A percentile compares a stretch with the other conserved stretches of the same genome.
These are phyloP conservation scores for Zoysia matrella DNA, from an alignment of 202 grass and related monocot species.

Conservation along the genomic window DNA sequence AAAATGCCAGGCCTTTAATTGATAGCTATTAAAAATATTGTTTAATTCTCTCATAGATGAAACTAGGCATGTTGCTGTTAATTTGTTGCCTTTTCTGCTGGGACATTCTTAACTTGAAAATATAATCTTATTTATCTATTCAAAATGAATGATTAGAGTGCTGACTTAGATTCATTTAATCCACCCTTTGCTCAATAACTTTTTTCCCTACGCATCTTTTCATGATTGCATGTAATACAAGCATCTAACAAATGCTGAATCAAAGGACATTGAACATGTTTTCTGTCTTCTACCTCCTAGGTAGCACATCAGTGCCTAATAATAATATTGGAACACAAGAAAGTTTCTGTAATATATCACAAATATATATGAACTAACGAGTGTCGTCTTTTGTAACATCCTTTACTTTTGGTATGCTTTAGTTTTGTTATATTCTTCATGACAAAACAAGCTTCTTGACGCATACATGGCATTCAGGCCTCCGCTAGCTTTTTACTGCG, in stretches of 20 bases:
- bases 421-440: slow-evolving; percentile 15
- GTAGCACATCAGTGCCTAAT: slow-evolving; percentile 18
- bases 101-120: slow-evolving; percentile 17
- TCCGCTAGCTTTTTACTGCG: slow-evolving; percentile 34
- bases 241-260: slow-evolving; percentile 37
- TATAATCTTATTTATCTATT: slow-evolving; percentile 28
- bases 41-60: slow-evolving; percentile 19
- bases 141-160: slow-evolving; percentile 20
- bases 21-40: slow-evolving; percentile 7
- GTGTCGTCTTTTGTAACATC: neutral
- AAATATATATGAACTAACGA: slow-evolving; percentile 24
- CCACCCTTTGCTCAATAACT: slow-evolving; percentile 19
- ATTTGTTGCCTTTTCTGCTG: slow-evolving; percentile 2
- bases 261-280: neutral
- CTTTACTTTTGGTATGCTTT: slow-evolving; percentile 15
- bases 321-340: neutral
- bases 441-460: slow-evolving; percentile 14
- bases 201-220: no score
- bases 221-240: slow-evolving; percentile 31
- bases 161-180: slow-evolving; percentile 16
- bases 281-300: slow-evolving; percentile 5
- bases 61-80: neutral
- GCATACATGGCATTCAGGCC: slow-evolving; percentile 36
- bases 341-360: slow-evolving; percentile 25
- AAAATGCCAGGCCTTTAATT: neutral